Evolutionary conservation across 1,139 yeast species (phyloP).

Genomic region (Candida sp.): DNA sequence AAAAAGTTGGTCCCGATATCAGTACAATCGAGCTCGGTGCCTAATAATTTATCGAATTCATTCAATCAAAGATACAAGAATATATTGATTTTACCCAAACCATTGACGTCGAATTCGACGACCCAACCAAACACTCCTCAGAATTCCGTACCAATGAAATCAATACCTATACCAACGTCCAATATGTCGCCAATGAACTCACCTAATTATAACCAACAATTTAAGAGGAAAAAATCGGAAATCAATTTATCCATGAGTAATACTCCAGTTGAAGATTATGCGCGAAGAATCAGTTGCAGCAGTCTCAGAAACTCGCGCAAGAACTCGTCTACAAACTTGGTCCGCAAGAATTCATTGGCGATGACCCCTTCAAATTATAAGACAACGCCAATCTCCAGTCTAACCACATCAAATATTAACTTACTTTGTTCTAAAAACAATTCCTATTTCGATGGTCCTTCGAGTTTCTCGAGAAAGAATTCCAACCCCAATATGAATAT

Average conservation of each 20-base stretch:
- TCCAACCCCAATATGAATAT: constrained; percentile 1
- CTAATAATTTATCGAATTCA: constrained; percentile 6
- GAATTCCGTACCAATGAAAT: constrained; percentile 7
- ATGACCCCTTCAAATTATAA: constrained; percentile 1
- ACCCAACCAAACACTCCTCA: constrained; percentile 8
- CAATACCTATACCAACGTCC: constrained; percentile 11
- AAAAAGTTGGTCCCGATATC: neutral
- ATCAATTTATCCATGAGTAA: constrained; percentile 11
- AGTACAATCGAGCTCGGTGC: constrained; percentile 1
- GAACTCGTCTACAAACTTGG: constrained; percentile 1
- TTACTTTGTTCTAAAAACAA: constrained; percentile 22
- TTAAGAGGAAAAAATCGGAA: constrained; percentile 44
- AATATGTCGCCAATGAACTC: constrained; percentile 13
- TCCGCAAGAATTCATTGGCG: neutral
- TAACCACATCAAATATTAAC: constrained; percentile 15
- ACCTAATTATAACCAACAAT: constrained; percentile 33
- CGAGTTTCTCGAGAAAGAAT: constrained; percentile 8
- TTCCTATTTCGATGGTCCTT: constrained; percentile 26
- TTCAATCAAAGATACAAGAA: constrained; percentile 27
- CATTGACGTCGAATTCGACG: constrained; percentile 7
- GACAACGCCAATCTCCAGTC: constrained; percentile 1
- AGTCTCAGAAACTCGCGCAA: neutral
- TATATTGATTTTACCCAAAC: constrained; percentile 44
- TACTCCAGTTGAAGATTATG: constrained; percentile 1
- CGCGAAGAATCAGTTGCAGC: constrained; percentile 1